These are phyloP conservation scores for Ophiosphaerella narmari DNA, from an alignment of 2,329 filamentous ascomycete genomes.

Conservation along the genomic window DNA sequence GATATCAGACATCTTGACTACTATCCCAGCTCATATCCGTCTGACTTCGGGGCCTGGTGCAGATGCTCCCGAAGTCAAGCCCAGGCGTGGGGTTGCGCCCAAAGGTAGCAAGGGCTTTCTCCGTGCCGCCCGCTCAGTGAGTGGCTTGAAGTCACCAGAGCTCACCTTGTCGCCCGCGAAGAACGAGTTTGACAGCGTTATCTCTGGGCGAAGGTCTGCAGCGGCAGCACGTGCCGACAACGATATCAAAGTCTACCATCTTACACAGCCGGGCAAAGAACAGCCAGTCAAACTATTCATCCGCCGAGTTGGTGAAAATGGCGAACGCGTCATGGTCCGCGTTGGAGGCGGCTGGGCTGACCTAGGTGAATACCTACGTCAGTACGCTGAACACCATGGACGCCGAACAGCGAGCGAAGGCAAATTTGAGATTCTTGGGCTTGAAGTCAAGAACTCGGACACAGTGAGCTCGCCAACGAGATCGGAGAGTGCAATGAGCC, in stretches of 20 bases:
- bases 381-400: slow-evolving; percentile 91
- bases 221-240: slow-evolving; percentile 41
- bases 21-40: slow-evolving; percentile 78
- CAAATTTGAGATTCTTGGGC: slow-evolving; percentile 60
- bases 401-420: slow-evolving; percentile 66
- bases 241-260: slow-evolving; percentile 90
- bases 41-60: slow-evolving; percentile 56
- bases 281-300: slow-evolving; percentile 94
- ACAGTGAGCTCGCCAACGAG: slow-evolving; percentile 21
- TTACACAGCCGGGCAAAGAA: slow-evolving; percentile 81
- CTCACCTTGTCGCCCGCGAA: slow-evolving; percentile 46
- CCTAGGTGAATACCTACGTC: slow-evolving; percentile 88
- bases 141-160: slow-evolving; percentile 40
- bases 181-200: slow-evolving; percentile 33
- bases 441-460: slow-evolving; percentile 40
- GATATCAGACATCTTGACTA: slow-evolving; percentile 77
- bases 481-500: slow-evolving; percentile 36
- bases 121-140: slow-evolving; percentile 39
- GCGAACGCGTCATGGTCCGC: slow-evolving; percentile 95
- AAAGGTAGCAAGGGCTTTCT: slow-evolving; percentile 39
- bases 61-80: slow-evolving; percentile 36
- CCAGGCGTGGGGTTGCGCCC: slow-evolving; percentile 28
- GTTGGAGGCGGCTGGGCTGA: slow-evolving; percentile 99
- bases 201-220: slow-evolving; percentile 36
- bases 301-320: slow-evolving; percentile 84